A percentile compares a stretch with the other conserved stretches of the same genome.
These are phyloP conservation scores for Gynostemma pentaphyllum DNA, from an alignment of 306 rosid genomes.

Conservation along the genomic window DNA sequence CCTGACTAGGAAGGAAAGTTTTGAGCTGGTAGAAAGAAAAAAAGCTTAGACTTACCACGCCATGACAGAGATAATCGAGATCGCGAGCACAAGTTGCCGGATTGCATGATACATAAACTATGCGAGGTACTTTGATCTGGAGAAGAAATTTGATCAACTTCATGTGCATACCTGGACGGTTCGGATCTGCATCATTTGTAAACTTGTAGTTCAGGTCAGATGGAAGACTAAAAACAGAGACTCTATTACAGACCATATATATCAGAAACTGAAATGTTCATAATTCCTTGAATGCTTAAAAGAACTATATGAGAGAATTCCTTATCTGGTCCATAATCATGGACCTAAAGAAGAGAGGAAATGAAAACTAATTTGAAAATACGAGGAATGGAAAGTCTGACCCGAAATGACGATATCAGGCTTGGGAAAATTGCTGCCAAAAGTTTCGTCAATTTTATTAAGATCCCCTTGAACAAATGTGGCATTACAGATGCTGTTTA, in stretches of 20 bases:
- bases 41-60: conserved; percentile 49
- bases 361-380: neutral
- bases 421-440: conserved; percentile 75
- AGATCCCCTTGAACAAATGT: conserved; percentile 91
- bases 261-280: neutral
- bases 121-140: conserved; percentile 59
- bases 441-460: conserved; percentile 75
- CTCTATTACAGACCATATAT: neutral
- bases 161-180: conserved; percentile 99
- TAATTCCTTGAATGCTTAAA: neutral
- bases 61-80: conserved; percentile 90
- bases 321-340: neutral
- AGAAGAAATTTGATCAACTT: conserved; percentile 81
- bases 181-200: conserved; percentile 54
- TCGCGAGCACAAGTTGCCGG: conserved; percentile 96
- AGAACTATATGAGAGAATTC: neutral
- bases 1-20: neutral
- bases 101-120: conserved; percentile 92
- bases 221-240: neutral
- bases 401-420: conserved; percentile 92
- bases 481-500: conserved; percentile 70
- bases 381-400: conserved; percentile 8
- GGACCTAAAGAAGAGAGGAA: neutral
- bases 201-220: neutral
- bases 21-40: neutral